These are phyloP conservation scores for Camellia lanceoleosa DNA, from an alignment of 148 eudicot genomes.

Conservation along the genomic window DNA sequence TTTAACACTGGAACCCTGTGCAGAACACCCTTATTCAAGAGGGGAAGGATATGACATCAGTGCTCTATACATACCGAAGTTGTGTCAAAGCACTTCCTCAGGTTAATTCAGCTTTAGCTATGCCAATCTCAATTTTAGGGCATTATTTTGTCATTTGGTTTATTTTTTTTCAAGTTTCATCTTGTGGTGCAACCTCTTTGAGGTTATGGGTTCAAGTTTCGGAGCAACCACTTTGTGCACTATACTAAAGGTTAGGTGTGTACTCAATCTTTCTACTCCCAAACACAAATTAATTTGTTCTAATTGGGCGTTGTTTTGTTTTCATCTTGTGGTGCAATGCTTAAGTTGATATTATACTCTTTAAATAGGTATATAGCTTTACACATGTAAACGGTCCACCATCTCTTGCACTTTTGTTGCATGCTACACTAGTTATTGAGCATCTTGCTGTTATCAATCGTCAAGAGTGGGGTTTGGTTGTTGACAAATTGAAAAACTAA, in stretches of 20 bases:
- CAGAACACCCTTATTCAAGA: constrained; percentile 84
- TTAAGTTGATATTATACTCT: not conserved
- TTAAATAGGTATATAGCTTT: constrained; percentile 5
- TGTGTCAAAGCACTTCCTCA: constrained; percentile 99
- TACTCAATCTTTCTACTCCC: too few species aligned
- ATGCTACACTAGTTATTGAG: too few species aligned
- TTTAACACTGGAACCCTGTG: constrained; percentile 17
- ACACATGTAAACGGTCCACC: too few species aligned
- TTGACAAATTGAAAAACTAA: too few species aligned
- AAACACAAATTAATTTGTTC: too few species aligned
- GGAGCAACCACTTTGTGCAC: too few species aligned
- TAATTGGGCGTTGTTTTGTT: not conserved
- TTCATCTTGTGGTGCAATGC: not conserved
- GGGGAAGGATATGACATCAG: constrained; percentile 92
- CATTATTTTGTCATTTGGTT: not conserved
- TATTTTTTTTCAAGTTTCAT: not conserved
- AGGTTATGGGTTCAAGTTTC: too few species aligned
- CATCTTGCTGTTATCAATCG: too few species aligned
- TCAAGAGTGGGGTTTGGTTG: too few species aligned
- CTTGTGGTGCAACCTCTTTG: not conserved
- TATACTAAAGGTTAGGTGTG: too few species aligned
- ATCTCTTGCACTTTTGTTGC: too few species aligned
- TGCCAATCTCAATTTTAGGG: not conserved
- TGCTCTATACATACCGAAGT: constrained; percentile 91
- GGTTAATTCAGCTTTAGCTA: constrained; percentile 36